Conservation (phyloP, 306 rosid species). For the Vachellia pachyceras region DNA sequence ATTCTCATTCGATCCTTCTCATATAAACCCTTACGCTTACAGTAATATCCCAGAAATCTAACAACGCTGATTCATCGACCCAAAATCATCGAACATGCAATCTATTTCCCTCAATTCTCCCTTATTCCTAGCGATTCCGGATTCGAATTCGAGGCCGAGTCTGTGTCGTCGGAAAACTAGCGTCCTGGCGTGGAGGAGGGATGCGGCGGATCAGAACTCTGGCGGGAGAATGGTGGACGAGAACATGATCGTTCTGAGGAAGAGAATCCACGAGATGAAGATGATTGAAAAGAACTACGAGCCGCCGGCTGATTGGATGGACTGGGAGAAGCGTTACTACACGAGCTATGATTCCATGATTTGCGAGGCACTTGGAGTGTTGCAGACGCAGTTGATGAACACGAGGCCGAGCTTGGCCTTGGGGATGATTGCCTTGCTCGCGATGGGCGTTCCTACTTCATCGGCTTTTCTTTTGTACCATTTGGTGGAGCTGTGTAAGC, state of each 20-base stretch:
- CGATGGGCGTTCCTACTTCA: background rate
- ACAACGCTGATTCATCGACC: background rate
- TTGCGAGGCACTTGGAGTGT: background rate
- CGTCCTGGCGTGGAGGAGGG: constrained; percentile 20
- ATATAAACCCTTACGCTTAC: background rate
- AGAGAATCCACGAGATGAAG: constrained; percentile 72
- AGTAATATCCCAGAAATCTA: background rate
- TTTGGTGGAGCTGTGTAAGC: constrained; percentile 8
- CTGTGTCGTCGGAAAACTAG: background rate
- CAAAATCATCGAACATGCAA: background rate
- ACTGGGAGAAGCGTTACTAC: constrained; percentile 67
- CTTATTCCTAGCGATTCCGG: background rate
- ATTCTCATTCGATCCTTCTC: background rate
- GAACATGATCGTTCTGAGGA: constrained; percentile 67
- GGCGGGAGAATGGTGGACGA: constrained; percentile 60
- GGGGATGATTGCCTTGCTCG: background rate
- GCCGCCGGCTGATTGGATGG: constrained; percentile 71
- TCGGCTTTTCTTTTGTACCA: background rate
- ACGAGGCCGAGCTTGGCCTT: constrained; percentile 20
- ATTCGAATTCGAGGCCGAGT: background rate
- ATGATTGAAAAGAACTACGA: constrained; percentile 76
- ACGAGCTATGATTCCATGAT: constrained; percentile 32
- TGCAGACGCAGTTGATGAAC: constrained; percentile 11
- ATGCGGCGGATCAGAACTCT: constrained; percentile 16
- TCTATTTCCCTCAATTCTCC: background rate